These are phyloP conservation scores for Chaetomidium leptoderma DNA, from an alignment of 495 filamentous ascomycete species.

Conservation along the genomic window DNA sequence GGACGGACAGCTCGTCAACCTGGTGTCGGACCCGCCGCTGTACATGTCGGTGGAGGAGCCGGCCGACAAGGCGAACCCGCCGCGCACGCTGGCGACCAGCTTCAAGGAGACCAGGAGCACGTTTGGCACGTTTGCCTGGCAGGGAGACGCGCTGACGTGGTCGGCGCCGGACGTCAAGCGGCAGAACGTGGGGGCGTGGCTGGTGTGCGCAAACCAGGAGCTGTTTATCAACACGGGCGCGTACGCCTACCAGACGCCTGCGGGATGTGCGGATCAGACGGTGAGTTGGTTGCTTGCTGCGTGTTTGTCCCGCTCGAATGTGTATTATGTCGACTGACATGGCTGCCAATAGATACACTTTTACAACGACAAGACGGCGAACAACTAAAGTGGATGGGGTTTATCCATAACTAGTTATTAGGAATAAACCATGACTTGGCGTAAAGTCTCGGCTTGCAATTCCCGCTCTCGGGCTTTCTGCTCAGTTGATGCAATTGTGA, in stretches of 20 bases:
- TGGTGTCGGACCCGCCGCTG: conserved; percentile 39
- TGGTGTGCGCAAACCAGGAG: conserved; percentile 51
- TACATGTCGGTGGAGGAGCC: conserved; percentile 49
- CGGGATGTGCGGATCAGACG: conserved; percentile 57
- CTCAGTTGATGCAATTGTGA: no score
- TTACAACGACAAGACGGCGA: conserved; percentile 37
- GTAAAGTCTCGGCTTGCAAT: no score
- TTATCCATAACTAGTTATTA: not conserved
- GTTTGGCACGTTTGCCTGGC: conserved; percentile 55
- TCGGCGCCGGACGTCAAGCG: conserved; percentile 42
- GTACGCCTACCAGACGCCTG: conserved; percentile 55
- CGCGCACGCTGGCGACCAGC: conserved; percentile 44
- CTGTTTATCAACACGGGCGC: conserved; percentile 58
- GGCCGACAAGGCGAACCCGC: conserved; percentile 42
- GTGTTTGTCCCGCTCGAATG: not conserved
- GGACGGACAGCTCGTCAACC: conserved; percentile 54
- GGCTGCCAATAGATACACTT: conserved; percentile 27
- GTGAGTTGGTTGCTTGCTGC: conserved; percentile 32
- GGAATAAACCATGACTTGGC: no score
- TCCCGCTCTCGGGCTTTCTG: no score
- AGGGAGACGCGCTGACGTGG: conserved; percentile 56
- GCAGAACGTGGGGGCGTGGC: conserved; percentile 55
- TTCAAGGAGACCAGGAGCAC: conserved; percentile 51
- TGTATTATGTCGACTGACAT: not conserved
- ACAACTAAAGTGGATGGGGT: conserved; percentile 18